Base-by-base conservation (phyloP, 164 flowering plant genomes). In the Pachysandra terminalis region DNA sequence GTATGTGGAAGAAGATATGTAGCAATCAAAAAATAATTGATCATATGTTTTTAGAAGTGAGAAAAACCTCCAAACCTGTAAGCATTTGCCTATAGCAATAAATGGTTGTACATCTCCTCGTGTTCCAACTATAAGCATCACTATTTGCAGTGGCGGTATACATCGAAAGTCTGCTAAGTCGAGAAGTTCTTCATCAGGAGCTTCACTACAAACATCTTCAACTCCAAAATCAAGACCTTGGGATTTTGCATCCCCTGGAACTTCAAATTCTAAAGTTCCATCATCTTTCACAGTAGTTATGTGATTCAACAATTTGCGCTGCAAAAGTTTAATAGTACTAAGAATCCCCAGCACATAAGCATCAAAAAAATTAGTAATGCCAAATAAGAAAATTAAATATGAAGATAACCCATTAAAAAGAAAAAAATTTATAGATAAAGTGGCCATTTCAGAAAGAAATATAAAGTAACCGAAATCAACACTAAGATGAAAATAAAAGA, bases 91-190 rank as follows among this genome's bases (percentile, higher is more conserved):
- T 77, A 94, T 94, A 25, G 98, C 98, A 78, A 88, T 57, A 82
- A 94, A 94, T 28, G 97, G 98, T 72, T 94, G 98, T 48, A 94
- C 98, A 84, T 94, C 98, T 67, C 98, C 98, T 28, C 97, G 90
- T 59, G 98, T 94, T 59, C 98, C 98, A 77, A 94, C 98, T 74
- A 94, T 94, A 65, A 94, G 91, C 80, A 94, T 84, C 59, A 94
- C 97, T 68, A 94, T 90, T 76, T 91, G 96, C 71, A 94, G 27
- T 15, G 98, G 99, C 14, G 90, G 97, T 64, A 90, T 87, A 71
- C 79, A 79, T 53, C 81, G 88, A 73, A 84, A 68, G 59, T 91
- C 95, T 53, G 80, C 61, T 16, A 73, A 54, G 59, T 89, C 93
- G 73, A 84, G 70, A 60, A 80, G 78, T 59, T 86, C 95, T 37